A percentile compares a stretch with the other conserved stretches of the same genome.
Evolutionary conservation across 2,329 filamentous ascomycete species (phyloP).

Genomic region (Colletotrichum acutatum): DNA sequence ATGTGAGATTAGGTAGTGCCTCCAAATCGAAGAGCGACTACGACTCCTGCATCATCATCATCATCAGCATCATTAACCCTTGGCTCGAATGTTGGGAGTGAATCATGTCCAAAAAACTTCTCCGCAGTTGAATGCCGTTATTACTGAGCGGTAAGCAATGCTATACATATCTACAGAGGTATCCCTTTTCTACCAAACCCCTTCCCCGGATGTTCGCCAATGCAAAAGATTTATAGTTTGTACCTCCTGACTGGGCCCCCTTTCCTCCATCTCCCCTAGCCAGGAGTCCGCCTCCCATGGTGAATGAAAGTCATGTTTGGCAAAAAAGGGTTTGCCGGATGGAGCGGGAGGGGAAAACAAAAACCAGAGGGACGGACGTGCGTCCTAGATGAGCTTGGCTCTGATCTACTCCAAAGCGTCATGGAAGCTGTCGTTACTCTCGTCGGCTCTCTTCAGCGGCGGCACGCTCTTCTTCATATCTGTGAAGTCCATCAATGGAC

Average conservation of each 20-base stretch:
- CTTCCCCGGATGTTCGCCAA: conserved; percentile 25
- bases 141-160: conserved; percentile 23
- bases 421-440: conserved; percentile 51
- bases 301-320: conserved; percentile 24
- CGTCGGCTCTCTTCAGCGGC: conserved; percentile 47
- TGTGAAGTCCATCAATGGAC: conserved; percentile 67
- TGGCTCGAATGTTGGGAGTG: background rate
- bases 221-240: conserved; percentile 13
- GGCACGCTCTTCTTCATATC: conserved; percentile 59
- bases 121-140: conserved; percentile 30
- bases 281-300: conserved; percentile 24
- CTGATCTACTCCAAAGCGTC: conserved; percentile 47
- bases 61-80: background rate
- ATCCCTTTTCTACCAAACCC: conserved; percentile 33
- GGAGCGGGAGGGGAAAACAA: background rate
- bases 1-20: conserved; percentile 3
- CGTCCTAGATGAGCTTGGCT: conserved; percentile 17
- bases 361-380: background rate
- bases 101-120: background rate
- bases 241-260: background rate
- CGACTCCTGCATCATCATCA: background rate
- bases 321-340: background rate
- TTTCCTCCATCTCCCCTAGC: background rate
- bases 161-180: conserved; percentile 32
- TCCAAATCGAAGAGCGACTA: conserved; percentile 7